Base-by-base conservation (phyloP, 495 filamentous ascomycete genomes). In the Xylaria flabelliformis region DNA sequence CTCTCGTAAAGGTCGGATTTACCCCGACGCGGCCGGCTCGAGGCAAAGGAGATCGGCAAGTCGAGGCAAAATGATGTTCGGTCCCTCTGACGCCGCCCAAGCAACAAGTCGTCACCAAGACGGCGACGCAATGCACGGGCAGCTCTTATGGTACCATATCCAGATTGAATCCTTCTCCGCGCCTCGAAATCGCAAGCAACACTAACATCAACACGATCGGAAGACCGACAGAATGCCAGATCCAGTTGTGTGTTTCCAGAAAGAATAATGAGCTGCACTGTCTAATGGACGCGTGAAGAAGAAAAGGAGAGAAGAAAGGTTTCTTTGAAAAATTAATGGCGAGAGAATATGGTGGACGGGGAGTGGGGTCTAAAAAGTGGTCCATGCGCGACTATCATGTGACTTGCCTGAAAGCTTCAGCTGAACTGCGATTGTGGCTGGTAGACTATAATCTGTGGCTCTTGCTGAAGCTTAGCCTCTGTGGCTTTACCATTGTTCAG, bases 71-170 rank as follows among this genome's bases (percentile, higher is more conserved):
- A 55, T 50, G 72, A 83, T 95, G 92, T 95, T 72, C 82, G 92
- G 88, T 88, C 84, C 91, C 91, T 95, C 92, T 95, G 93, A 96
- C 93, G 89, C 93, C 89, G 92, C 90, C 92, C 89, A 89, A 88
- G 91, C 91, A 93, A 94, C 84, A 73, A 84, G 82, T 76, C 74
- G 69, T 74, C 74, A 67, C 77, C 75, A 76, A 72, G 46, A 78
- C 75, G 74, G 74, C 72, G 73, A 72, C 69, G 78, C 73, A 90
- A 88, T 91, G 86, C 91, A 85, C 88, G 91, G 92, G 89, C 93
- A 92, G 93, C 90, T 96, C 93, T 95, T 94, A 96, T 94, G 90
- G 91, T 84, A 88, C 89, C 92, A 82, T 84, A 86, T 78, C 74
- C 74, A 74, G 79, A 77, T 75, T 80, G 76, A 82, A 81, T 89